Evolutionary conservation across 441 rosid genomes (phyloP).

Genomic region (Gossypium aridum): DNA sequence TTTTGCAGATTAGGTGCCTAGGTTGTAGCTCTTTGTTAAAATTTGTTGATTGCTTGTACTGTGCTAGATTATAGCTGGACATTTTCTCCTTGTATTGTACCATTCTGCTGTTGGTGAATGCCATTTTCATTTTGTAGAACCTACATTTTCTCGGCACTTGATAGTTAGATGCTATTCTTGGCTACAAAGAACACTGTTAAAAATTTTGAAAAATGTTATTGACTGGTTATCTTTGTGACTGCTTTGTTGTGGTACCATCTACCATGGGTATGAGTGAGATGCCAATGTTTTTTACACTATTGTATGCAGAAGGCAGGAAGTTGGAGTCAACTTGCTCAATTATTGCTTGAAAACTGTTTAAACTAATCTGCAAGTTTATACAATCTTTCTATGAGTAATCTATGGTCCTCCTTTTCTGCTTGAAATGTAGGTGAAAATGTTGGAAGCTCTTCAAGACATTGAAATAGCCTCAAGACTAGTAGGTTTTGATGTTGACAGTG

Average conservation of each 20-base stretch:
- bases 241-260: neutral
- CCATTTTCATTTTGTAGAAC: neutral
- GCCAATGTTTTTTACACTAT: neutral
- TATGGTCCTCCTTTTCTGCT: slow-evolving; percentile 16
- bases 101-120: neutral
- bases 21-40: neutral
- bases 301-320: neutral
- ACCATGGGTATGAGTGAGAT: neutral
- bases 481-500: slow-evolving; percentile 76
- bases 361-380: neutral
- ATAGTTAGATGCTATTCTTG: neutral
- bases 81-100: neutral
- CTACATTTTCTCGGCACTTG: neutral
- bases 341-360: neutral
- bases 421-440: slow-evolving; percentile 79
- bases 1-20: neutral
- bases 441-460: slow-evolving; percentile 96
- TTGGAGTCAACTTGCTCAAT: neutral
- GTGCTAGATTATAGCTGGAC: neutral
- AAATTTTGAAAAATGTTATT: neutral
- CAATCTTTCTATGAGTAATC: neutral
- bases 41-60: neutral
- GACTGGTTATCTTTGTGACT: neutral
- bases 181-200: neutral
- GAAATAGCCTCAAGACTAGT: slow-evolving; percentile 98